Conservation (phyloP, 148 eudicot genomes). For the Camellia granthamiana region DNA sequence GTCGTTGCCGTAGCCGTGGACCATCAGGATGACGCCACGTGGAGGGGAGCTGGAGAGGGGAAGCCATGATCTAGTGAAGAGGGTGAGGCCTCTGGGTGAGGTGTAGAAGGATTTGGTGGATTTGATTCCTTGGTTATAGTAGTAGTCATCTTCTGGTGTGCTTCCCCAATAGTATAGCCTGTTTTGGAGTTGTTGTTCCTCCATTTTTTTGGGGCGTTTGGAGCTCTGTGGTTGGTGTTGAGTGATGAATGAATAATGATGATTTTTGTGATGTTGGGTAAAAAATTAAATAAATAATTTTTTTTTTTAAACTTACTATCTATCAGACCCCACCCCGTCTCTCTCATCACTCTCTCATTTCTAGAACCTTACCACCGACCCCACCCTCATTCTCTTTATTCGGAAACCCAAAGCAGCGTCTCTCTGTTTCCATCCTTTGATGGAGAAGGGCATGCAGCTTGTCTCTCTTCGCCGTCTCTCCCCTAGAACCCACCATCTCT, state of each 20-base stretch:
- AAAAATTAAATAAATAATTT: no score
- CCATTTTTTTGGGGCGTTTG: conserved; percentile 16
- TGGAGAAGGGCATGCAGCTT: no score
- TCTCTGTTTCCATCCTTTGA: no score
- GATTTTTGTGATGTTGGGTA: no score
- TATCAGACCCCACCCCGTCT: no score
- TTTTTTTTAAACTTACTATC: no score
- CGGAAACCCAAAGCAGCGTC: no score
- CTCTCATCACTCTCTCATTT: no score
- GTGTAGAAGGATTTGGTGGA: conserved; percentile 55
- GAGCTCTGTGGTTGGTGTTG: conserved; percentile 13
- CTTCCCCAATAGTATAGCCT: conserved; percentile 67
- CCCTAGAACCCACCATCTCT: no score
- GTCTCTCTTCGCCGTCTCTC: no score
- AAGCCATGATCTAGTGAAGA: conserved; percentile 86
- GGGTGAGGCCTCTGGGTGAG: conserved; percentile 54
- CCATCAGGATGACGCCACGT: conserved; percentile 79
- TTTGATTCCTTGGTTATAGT: conserved; percentile 57
- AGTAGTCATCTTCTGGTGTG: conserved; percentile 75
- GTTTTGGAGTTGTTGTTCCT: conserved; percentile 16
- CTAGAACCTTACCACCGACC: no score
- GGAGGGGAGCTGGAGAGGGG: conserved; percentile 44
- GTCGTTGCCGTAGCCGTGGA: conserved; percentile 98
- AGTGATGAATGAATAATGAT: neutral
- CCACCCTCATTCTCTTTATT: no score